phyloP scores from a whole-genome alignment of 805 yeast species.

The Kuraishia molischiana region DNA sequence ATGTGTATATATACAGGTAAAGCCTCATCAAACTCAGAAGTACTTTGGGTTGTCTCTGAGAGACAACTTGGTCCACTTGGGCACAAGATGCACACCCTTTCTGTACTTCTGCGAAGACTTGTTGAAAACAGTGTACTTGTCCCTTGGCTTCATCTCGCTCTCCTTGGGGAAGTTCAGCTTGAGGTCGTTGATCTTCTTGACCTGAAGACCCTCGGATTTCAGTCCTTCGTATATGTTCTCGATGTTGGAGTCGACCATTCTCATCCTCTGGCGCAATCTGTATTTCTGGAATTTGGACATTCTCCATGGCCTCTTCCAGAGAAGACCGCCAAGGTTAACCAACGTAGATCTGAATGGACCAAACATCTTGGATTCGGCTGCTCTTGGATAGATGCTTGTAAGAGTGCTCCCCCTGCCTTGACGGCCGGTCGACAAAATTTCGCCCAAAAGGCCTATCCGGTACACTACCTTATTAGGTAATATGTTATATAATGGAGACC shows the following conservation, averaged over 20 bases:
- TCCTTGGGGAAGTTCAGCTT: constrained; percentile 63
- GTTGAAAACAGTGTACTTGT: constrained; percentile 83
- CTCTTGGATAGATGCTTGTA: too few species aligned
- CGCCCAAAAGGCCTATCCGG: too few species aligned
- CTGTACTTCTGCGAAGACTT: constrained; percentile 70
- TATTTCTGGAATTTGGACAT: constrained; percentile 73
- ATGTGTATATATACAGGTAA: neutral
- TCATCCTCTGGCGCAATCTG: constrained; percentile 78
- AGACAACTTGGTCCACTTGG: constrained; percentile 85
- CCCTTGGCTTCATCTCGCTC: constrained; percentile 64
- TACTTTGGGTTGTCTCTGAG: constrained; percentile 72
- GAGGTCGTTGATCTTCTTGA: constrained; percentile 25
- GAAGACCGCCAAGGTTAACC: constrained; percentile 57
- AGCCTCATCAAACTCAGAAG: constrained; percentile 35
- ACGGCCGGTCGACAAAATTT: too few species aligned
- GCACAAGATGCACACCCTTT: constrained; percentile 79
- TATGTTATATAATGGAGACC: too few species aligned
- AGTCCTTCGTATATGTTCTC: constrained; percentile 49
- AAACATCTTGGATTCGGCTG: neutral
- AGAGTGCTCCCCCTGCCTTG: too few species aligned
- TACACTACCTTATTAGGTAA: too few species aligned
- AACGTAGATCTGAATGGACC: constrained; percentile 63
- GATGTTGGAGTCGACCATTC: constrained; percentile 70
- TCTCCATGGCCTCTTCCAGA: constrained; percentile 75
- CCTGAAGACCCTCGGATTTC: constrained; percentile 18